Evolutionary conservation across 441 rosid species (phyloP).

Genomic region (Mallotus japonicus): DNA sequence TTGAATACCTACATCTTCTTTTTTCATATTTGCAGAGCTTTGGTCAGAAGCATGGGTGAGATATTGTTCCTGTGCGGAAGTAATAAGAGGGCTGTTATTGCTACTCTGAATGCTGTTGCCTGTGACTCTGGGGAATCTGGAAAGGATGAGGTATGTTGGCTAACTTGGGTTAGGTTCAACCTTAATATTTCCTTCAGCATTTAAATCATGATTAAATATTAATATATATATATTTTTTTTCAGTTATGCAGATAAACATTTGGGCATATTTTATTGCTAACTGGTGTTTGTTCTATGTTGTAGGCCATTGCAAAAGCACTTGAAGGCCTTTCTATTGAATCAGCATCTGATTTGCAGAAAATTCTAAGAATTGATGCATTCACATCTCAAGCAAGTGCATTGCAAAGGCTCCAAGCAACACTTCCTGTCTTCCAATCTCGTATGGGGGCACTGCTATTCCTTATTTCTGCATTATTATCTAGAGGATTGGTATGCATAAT

Average conservation of each 20-base stretch:
- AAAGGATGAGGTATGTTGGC: constrained; percentile 53
- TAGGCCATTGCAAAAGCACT: constrained; percentile 59
- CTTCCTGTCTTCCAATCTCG: constrained; percentile 83
- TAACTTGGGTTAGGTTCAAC: constrained; percentile 14
- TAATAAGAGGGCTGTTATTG: constrained; percentile 67
- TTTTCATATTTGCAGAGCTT: constrained; percentile 51
- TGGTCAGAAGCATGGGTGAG: constrained; percentile 91
- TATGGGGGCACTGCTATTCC: constrained; percentile 92
- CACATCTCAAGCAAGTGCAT: constrained; percentile 48
- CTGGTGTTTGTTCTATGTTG: constrained; percentile 21
- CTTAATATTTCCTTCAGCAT: constrained; percentile 5
- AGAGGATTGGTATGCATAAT: constrained; percentile 81
- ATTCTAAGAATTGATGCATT: constrained; percentile 64
- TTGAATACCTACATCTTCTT: neutral
- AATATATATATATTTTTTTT: neutral
- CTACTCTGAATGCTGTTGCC: constrained; percentile 41
- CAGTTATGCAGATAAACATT: neutral
- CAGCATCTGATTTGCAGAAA: constrained; percentile 77
- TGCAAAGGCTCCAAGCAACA: constrained; percentile 51
- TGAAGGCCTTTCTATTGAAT: constrained; percentile 67
- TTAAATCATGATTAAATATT: neutral
- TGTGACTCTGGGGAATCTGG: constrained; percentile 36
- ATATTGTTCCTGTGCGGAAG: constrained; percentile 83
- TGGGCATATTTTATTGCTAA: constrained; percentile 1
- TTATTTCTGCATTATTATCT: constrained; percentile 89